Evolutionary conservation across 2,329 filamentous ascomycete genomes (phyloP).

Genomic region (Huntiella omanensis): DNA sequence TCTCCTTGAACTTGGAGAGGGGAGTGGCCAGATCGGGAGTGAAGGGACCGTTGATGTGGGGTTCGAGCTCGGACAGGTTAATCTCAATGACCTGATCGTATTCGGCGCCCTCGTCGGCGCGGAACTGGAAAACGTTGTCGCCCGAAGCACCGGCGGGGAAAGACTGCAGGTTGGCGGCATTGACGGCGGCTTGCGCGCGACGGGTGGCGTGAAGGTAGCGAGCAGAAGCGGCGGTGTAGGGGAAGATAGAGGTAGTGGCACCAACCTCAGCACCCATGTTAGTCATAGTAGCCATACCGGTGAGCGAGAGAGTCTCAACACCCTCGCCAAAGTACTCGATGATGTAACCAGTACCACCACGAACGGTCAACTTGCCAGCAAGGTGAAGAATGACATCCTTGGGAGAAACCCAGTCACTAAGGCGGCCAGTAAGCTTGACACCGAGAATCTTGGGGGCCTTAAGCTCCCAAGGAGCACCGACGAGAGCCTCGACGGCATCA

Average conservation of each 20-base stretch:
- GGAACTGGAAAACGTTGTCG: constrained; percentile 43
- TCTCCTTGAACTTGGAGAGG: constrained; percentile 71
- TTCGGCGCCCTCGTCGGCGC: constrained; percentile 60
- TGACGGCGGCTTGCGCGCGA: constrained; percentile 40
- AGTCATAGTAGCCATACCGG: constrained; percentile 79
- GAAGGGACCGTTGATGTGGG: constrained; percentile 92
- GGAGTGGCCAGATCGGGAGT: constrained; percentile 91
- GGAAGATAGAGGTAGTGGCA: constrained; percentile 90
- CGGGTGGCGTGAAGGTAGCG: constrained; percentile 78
- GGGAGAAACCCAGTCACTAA: constrained; percentile 79
- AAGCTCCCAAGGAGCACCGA: constrained; percentile 92
- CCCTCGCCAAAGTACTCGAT: constrained; percentile 89
- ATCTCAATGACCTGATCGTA: constrained; percentile 89
- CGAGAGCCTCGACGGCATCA: constrained; percentile 89
- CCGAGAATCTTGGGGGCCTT: constrained; percentile 85
- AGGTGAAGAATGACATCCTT: constrained; percentile 91
- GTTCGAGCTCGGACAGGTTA: constrained; percentile 75
- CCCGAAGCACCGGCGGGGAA: constrained; percentile 27
- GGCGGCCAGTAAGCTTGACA: constrained; percentile 63
- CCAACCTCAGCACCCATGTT: constrained; percentile 85
- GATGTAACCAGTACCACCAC: constrained; percentile 83
- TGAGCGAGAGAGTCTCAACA: constrained; percentile 73
- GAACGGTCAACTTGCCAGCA: constrained; percentile 75
- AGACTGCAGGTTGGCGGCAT: constrained; percentile 41
- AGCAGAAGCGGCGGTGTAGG: constrained; percentile 66